Conservation (phyloP, 345 rosid genomes). For the Cochlearia excelsa region DNA sequence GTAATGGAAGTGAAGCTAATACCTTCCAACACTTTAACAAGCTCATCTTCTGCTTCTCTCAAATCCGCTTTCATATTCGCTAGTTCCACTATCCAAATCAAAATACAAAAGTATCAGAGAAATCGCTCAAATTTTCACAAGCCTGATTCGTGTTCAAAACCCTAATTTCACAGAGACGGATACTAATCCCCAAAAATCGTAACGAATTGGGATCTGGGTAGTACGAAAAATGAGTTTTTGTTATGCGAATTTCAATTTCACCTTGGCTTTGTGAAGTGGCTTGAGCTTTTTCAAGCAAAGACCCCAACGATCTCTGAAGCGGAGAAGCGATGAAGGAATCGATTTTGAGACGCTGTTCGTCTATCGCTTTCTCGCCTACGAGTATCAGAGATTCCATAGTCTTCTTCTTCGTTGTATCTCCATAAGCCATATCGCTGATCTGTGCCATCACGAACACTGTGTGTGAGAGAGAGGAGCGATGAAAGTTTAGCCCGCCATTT, state of each 20-base stretch:
- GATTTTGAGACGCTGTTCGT: conserved; percentile 41
- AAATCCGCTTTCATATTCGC: conserved; percentile 52
- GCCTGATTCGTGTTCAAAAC: conserved; percentile 6
- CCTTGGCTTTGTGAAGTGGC: conserved; percentile 58
- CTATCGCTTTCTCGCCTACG: conserved; percentile 44
- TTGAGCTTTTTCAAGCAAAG: conserved; percentile 45
- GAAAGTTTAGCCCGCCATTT: conserved; percentile 30
- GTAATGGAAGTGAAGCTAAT: conserved; percentile 14
- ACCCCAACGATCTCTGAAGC: conserved; percentile 44
- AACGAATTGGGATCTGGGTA: conserved; percentile 11
- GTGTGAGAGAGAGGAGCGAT: conserved; percentile 1
- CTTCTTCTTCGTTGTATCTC: conserved; percentile 38
- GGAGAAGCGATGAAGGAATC: conserved; percentile 52
- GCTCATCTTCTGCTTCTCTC: conserved; percentile 78
- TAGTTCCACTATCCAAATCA: conserved; percentile 45
- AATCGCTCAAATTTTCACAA: conserved; percentile 28
- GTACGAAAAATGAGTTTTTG: background rate
- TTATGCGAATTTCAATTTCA: conserved; percentile 16
- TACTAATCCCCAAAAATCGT: background rate
- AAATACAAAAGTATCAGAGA: background rate
- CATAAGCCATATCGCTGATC: conserved; percentile 24
- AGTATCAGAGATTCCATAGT: conserved; percentile 57
- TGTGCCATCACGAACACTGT: conserved; percentile 14
- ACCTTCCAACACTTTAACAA: conserved; percentile 81
- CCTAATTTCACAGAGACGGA: conserved; percentile 26